Evolutionary conservation across 2,329 filamentous ascomycete genomes (phyloP), one percentile per base, ranked within the genome.

Genomic region (Trichothecium roseum): DNA sequence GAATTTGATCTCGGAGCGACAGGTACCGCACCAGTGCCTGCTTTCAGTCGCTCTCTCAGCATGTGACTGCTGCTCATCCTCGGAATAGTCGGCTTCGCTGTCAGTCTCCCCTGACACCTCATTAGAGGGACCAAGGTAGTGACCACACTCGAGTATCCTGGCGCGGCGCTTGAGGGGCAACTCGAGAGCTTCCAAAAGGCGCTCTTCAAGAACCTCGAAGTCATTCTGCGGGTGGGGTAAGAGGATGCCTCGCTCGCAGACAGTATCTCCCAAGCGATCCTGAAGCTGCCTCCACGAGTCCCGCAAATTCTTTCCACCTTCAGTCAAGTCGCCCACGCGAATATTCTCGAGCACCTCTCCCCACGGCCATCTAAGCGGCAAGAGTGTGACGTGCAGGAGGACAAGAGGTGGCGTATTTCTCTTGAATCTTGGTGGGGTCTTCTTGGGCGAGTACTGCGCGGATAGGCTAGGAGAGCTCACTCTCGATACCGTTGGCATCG

Each of bases 211-310:
- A 38, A 85, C 60, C 54, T 88, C 84, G 48, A 84, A 89, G 52
- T 88, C 84, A 37, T 81, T 80, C 45, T 84, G 74, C 1, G 84
- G 84, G 51, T 91, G 85, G 2, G 82, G 75, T 7, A 91, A 68
- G 30, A 91, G 62, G 24, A 91, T 69, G 3, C 82, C 84, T 16
- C 84, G 71, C 50, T 83, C 72, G 43, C 83, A 68, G 9, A 87
- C 75, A 0, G 81, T 84, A 34, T 86, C 81, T 2, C 75, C 76
- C 4, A 84, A 65, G 39, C 81, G 79, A 36, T 83, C 78, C 43
- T 79, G 75, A 3, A 89, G 62, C 39, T 81, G 62, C 31, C 72
- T 70, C 72, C 78, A 84, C 22, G 75, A 74, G 42, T 77, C 72
- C 18, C 66, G 70, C n/a, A 78, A 62, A 5, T 52, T 58, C 50